Evolutionary conservation across 2,329 filamentous ascomycete species (phyloP).

Genomic region (Dendrostoma leiphaemia): DNA sequence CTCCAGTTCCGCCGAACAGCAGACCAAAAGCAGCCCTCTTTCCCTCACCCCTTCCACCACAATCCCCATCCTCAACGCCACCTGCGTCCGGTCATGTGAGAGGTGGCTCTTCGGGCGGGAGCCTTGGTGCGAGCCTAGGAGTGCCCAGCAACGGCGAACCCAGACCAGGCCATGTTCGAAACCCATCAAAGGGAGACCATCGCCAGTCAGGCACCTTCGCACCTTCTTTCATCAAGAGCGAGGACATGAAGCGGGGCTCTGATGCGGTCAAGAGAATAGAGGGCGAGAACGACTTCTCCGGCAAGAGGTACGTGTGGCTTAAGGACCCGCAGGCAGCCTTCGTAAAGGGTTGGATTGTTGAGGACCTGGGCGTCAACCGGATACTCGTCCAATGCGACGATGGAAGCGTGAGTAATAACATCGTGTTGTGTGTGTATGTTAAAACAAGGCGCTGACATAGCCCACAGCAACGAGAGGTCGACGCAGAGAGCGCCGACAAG

Average conservation of each 20-base stretch:
- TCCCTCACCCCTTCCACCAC: conserved; percentile 39
- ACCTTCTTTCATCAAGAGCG: conserved; percentile 90
- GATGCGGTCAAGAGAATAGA: conserved; percentile 73
- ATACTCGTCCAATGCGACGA: conserved; percentile 92
- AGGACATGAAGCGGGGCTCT: conserved; percentile 63
- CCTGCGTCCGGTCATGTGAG: conserved; percentile 4
- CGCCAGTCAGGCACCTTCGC: conserved; percentile 82
- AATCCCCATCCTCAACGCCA: neutral
- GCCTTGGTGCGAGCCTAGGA: conserved; percentile 5
- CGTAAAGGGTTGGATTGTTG: conserved; percentile 86
- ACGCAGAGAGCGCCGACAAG: conserved; percentile 88
- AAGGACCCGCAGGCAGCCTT: conserved; percentile 85
- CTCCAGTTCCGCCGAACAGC: conserved; percentile 53
- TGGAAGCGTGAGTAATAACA: conserved; percentile 64
- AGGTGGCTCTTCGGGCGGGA: conserved; percentile 9
- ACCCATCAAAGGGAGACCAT: conserved; percentile 63
- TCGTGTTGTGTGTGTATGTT: no score
- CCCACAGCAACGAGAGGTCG: conserved; percentile 78
- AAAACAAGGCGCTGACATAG: neutral
- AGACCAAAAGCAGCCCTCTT: conserved; percentile 77
- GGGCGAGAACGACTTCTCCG: conserved; percentile 98
- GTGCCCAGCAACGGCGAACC: conserved; percentile 14
- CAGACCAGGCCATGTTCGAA: conserved; percentile 40
- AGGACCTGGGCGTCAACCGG: conserved; percentile 68
- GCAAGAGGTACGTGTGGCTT: conserved; percentile 97